A percentile compares a stretch with the other conserved stretches of the same genome.
Conservation (phyloP, 2,329 filamentous ascomycete species). For the Knoxdaviesia capensis region DNA sequence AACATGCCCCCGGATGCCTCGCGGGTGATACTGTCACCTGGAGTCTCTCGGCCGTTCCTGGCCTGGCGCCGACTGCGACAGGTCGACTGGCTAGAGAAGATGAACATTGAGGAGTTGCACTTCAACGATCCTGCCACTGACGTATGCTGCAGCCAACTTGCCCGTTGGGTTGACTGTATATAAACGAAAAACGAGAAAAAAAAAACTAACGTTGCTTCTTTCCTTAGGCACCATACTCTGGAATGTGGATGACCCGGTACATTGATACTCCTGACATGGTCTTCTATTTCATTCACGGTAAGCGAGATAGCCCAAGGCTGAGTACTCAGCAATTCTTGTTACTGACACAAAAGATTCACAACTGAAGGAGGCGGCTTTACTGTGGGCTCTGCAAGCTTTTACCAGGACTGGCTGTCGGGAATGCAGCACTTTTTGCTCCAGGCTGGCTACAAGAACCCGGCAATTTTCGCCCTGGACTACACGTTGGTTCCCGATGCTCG, state of each 20-base stretch:
- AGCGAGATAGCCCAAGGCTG: constrained; percentile 6
- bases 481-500: constrained; percentile 47
- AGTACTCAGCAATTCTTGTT: too few relatives aligned
- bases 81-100: too few relatives aligned
- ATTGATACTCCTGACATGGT: constrained; percentile 48
- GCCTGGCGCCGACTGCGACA: too few relatives aligned
- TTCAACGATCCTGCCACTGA: too few relatives aligned
- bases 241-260: constrained; percentile 50
- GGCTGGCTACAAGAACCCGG: constrained; percentile 51
- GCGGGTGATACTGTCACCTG: constrained; percentile 21
- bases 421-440: constrained; percentile 47
- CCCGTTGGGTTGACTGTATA: too few relatives aligned
- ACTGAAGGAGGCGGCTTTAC: constrained; percentile 54
- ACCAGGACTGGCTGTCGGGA: constrained; percentile 61
- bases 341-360: background rate
- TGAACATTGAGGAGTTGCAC: too few relatives aligned
- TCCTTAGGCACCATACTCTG: constrained; percentile 25
- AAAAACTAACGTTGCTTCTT: constrained; percentile 2
- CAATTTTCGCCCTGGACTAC: constrained; percentile 64
- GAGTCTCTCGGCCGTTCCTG: too few relatives aligned
- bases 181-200: background rate
- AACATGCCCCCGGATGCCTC: constrained; percentile 48
- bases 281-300: constrained; percentile 67
- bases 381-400: constrained; percentile 69
- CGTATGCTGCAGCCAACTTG: too few relatives aligned